Conservation (phyloP, 106 monocot genomes). For the Dendrobium chrysotoxum region DNA sequence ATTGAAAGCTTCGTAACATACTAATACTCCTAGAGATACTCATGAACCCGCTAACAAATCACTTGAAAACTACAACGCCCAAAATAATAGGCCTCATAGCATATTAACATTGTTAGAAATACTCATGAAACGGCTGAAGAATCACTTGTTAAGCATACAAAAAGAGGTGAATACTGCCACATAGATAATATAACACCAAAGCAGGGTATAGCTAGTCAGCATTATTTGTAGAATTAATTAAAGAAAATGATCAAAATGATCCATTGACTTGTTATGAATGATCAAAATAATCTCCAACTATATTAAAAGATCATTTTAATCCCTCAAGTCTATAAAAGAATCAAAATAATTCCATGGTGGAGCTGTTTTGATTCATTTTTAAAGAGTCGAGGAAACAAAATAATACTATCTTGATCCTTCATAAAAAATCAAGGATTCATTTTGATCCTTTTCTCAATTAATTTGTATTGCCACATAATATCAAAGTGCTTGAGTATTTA, state of each 20-base stretch:
- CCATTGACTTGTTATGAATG: no score
- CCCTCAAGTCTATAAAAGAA: no score
- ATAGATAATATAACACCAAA: not conserved
- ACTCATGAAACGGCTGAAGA: not conserved
- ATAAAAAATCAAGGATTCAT: no score
- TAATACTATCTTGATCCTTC: no score
- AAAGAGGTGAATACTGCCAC: not conserved
- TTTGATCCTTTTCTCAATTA: no score
- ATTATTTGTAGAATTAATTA: not conserved
- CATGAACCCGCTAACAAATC: not conserved
- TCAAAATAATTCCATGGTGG: no score
- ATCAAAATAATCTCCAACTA: no score
- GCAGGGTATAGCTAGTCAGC: not conserved
- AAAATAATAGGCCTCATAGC: no score
- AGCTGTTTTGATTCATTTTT: no score
- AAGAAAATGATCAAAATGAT: no score
- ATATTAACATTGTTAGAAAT: not conserved
- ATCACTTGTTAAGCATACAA: not conserved
- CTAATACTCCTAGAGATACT: not conserved
- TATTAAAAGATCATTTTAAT: no score
- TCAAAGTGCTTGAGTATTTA: not conserved
- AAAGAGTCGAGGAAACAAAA: no score
- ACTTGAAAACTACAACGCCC: not conserved
- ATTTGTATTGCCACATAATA: not conserved
- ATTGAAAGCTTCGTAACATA: not conserved